Evolutionary conservation across 805 yeast species (phyloP).

Genomic region (Sugiyamaella chiloensis): DNA sequence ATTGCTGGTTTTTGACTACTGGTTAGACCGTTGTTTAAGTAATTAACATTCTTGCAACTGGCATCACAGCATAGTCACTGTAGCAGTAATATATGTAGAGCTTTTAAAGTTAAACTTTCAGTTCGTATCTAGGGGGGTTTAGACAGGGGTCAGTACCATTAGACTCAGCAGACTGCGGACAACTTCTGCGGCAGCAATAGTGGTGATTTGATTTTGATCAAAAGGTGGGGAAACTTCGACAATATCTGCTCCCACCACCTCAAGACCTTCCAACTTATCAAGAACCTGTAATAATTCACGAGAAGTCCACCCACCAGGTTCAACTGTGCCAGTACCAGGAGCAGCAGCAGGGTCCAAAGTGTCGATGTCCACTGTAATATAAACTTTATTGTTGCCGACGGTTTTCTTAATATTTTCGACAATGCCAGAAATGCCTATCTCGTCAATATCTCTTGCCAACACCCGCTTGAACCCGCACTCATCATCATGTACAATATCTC

Average conservation of each 20-base stretch:
- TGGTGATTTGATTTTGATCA: constrained; percentile 54
- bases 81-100: too few relatives aligned
- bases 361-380: constrained; percentile 45
- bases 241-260: constrained; percentile 68
- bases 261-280: constrained; percentile 57
- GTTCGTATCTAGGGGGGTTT: too few relatives aligned
- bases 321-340: constrained; percentile 54
- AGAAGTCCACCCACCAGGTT: constrained; percentile 51
- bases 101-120: too few relatives aligned
- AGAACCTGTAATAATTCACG: constrained; percentile 53
- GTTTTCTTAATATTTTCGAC: constrained; percentile 42
- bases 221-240: constrained; percentile 70
- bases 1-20: too few relatives aligned
- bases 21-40: too few relatives aligned
- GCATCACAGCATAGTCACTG: too few relatives aligned
- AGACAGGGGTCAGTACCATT: constrained; percentile 27
- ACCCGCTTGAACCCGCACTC: constrained; percentile 59
- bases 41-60: too few relatives aligned
- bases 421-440: constrained; percentile 55
- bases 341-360: constrained; percentile 51
- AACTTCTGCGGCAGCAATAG: constrained; percentile 58
- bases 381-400: constrained; percentile 11
- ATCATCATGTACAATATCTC: constrained; percentile 57
- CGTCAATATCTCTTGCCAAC: constrained; percentile 66
- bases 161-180: constrained; percentile 40